These are phyloP conservation scores for Theileria orientalis DNA, from an alignment of 169 alveolate genomes.

Conservation along the genomic window DNA sequence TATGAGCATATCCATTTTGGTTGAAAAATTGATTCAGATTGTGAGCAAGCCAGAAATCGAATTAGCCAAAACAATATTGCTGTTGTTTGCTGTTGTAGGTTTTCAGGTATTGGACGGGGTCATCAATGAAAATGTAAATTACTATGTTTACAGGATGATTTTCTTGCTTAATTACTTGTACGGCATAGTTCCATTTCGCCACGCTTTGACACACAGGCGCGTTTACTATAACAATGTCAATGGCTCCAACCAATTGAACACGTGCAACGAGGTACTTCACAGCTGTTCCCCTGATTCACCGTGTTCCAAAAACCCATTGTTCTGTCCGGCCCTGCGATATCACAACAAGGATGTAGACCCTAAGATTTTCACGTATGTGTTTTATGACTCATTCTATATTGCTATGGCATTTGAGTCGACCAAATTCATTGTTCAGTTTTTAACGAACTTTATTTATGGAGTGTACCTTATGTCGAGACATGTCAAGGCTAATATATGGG, in stretches of 20 bases:
- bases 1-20: constrained; percentile 20
- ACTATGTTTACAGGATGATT: constrained; percentile 19
- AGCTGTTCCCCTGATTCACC: neutral
- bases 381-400: constrained; percentile 39
- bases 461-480: constrained; percentile 9
- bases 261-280: too few species aligned
- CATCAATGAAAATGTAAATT: constrained; percentile 27
- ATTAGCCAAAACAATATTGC: neutral
- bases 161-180: too few species aligned
- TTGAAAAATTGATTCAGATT: neutral
- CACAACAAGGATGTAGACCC: constrained; percentile 45
- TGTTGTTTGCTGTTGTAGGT: neutral
- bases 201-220: constrained; percentile 44
- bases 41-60: neutral
- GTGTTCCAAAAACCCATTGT: constrained; percentile 33
- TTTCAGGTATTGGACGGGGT: constrained; percentile 19
- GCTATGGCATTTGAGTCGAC: too few species aligned
- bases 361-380: constrained; percentile 22
- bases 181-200: constrained; percentile 47
- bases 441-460: too few species aligned
- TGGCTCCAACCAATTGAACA: neutral
- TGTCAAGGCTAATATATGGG: constrained; percentile 3
- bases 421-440: too few species aligned
- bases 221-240: neutral
- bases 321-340: constrained; percentile 46